Evolutionary conservation across 768 basidiomycete species (phyloP).

Genomic region (Boletus tomentosulus): DNA sequence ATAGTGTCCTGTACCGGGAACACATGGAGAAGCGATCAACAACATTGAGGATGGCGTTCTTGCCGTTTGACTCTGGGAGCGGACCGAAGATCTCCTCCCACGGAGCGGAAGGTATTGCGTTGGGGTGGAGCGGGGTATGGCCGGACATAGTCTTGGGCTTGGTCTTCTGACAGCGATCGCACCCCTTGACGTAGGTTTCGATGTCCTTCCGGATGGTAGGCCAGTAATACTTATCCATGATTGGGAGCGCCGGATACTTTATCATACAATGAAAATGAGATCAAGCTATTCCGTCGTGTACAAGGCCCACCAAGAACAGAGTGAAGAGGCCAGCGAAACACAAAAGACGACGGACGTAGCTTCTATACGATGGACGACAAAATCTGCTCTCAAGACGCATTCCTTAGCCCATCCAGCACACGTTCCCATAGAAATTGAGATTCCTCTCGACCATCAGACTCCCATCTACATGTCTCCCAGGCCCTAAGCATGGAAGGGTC

Average conservation of each 20-base stretch:
- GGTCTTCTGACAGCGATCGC: not conserved
- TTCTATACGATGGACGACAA: too few species aligned
- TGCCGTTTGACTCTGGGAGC: not conserved
- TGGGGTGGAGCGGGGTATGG: not conserved
- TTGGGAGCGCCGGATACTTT: too few species aligned
- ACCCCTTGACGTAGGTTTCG: not conserved
- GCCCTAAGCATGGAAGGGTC: too few species aligned
- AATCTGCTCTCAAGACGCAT: too few species aligned
- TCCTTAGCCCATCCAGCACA: too few species aligned
- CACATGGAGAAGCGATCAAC: not conserved
- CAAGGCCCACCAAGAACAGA: not conserved
- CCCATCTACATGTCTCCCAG: too few species aligned
- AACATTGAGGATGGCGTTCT: not conserved
- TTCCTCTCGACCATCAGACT: too few species aligned
- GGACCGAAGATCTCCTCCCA: not conserved
- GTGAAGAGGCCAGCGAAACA: not conserved
- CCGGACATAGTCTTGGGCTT: not conserved
- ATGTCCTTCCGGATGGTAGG: not conserved
- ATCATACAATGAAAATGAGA: too few species aligned
- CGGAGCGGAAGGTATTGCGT: fast-evolving
- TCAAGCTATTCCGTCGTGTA: not conserved
- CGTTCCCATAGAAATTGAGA: too few species aligned
- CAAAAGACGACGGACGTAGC: not conserved
- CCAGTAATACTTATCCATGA: not conserved
- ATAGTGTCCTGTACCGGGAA: fast-evolving